Evolutionary conservation across 306 rosid species (phyloP).

Genomic region (Echinosophora koreensis): DNA sequence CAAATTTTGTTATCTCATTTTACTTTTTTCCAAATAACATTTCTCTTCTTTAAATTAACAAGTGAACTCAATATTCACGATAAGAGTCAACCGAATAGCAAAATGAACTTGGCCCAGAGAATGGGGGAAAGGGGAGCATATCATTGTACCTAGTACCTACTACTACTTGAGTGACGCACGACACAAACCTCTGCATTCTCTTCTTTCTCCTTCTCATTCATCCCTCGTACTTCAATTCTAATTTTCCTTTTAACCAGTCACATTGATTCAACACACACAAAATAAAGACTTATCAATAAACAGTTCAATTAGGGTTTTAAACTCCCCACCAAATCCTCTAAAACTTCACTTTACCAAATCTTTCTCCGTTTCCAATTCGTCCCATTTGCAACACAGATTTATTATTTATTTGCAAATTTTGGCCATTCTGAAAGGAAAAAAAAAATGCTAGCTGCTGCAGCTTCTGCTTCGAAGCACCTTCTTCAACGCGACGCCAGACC

Average conservation of each 20-base stretch:
- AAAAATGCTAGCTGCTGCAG: constrained; percentile 59
- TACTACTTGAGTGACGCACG: background rate
- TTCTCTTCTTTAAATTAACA: too few relatives aligned
- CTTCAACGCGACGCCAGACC: constrained; percentile 50
- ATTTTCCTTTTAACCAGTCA: background rate
- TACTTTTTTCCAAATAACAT: too few relatives aligned
- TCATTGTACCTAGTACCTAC: background rate
- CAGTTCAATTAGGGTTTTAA: constrained; percentile 22
- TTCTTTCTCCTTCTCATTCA: background rate
- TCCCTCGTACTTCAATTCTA: background rate
- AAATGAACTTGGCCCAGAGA: constrained; percentile 42
- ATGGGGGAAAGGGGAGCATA: constrained; percentile 1
- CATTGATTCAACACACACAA: background rate
- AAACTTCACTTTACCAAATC: background rate
- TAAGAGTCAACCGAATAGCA: too few relatives aligned
- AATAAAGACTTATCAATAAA: background rate
- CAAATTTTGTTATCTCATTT: too few relatives aligned
- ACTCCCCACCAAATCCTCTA: background rate
- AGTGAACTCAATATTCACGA: too few relatives aligned
- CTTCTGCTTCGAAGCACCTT: constrained; percentile 57
- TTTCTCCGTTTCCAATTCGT: background rate
- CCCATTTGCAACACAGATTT: background rate
- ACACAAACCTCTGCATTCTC: background rate
- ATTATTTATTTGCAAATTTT: background rate
- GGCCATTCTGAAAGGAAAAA: background rate